These are phyloP conservation scores for Setaria italica DNA, from an alignment of 202 grass and related monocot genomes.

Conservation along the genomic window DNA sequence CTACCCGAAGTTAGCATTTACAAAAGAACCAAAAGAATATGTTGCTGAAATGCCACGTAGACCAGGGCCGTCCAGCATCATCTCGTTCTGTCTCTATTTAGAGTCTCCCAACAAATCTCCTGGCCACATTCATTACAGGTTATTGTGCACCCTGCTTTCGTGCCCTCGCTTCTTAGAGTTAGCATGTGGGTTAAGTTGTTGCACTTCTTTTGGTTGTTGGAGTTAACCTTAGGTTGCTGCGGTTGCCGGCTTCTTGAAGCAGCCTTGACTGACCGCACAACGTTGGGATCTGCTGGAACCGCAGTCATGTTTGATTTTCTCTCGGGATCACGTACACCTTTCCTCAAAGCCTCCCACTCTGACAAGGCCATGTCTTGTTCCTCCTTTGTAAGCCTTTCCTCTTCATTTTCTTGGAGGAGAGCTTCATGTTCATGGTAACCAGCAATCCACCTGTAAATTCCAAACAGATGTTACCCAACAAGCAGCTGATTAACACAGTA, in stretches of 20 bases:
- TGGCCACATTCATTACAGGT: constrained; percentile 78
- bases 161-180: constrained; percentile 74
- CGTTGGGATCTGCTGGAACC: constrained; percentile 34
- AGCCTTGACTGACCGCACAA: constrained; percentile 51
- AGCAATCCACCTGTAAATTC: constrained; percentile 82
- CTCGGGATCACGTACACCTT: constrained; percentile 38
- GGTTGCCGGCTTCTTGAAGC: constrained; percentile 54
- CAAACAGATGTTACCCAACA: constrained; percentile 29
- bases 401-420: constrained; percentile 95
- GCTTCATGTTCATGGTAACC: constrained; percentile 98
- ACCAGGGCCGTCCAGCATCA: constrained; percentile 34
- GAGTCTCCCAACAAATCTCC: constrained; percentile 89
- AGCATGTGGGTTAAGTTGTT: constrained; percentile 81
- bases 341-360: constrained; percentile 67
- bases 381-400: constrained; percentile 92
- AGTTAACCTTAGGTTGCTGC: constrained; percentile 43
- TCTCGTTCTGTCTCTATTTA: constrained; percentile 73
- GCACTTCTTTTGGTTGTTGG: constrained; percentile 87
- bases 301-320: constrained; percentile 41
- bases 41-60: neutral
- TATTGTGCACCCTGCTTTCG: constrained; percentile 79
- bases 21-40: constrained; percentile 3
- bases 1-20: constrained; percentile 37
- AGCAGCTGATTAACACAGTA: constrained; percentile 10
- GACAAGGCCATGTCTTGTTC: constrained; percentile 92